Evolutionary conservation across 306 rosid species (phyloP), one percentile per base, ranked within the genome.

Genomic region (Dryas octopetala): DNA sequence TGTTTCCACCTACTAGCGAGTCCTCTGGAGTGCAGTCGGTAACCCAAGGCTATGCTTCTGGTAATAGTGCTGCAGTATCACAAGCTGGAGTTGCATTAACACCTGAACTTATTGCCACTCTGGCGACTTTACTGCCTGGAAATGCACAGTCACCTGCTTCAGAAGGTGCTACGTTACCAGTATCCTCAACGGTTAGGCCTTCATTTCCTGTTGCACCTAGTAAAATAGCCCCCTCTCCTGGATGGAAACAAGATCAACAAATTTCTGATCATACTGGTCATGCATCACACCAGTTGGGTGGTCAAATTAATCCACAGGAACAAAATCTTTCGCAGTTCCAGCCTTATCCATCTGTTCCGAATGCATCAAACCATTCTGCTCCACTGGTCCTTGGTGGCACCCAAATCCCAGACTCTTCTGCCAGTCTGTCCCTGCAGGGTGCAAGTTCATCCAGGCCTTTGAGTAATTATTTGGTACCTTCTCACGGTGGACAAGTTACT

Each of bases 51-150:
- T 91, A 83, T 80, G 79, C 85, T 79, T 51, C 88, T 70, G 81
- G 76, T 60, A 81, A 76, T 80, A 62, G 73, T 68, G 80, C 82
- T 59, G 73, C 91, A 76, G 74, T 74, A 58, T 86, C 97, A 62
- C 99, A 90, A 82, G 85, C 93, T 80, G 97, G 96, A 75, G 88
- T 88, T 73, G 28, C 89, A 26, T 83, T 95, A 80, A 95, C 99
- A 12, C 99, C 99, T 3, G 99, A 95, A 86, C 96, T 95, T 58
- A 89, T 95, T 88, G 97, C 97, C 68, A 86, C 97, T 66, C 85
- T 95, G 75, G 88, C 93, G 76, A 78, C 96, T 53, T 81, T 92
- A 9, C 83, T 95, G 50, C 99, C 99, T 80, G 82, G 89, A 66
- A 86, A 83, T 77, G 68, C 90, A 16, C 96, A 89, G 71, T 66